Conservation (phyloP, 495 filamentous ascomycete genomes). For the Penicillium robsamsonii region DNA sequence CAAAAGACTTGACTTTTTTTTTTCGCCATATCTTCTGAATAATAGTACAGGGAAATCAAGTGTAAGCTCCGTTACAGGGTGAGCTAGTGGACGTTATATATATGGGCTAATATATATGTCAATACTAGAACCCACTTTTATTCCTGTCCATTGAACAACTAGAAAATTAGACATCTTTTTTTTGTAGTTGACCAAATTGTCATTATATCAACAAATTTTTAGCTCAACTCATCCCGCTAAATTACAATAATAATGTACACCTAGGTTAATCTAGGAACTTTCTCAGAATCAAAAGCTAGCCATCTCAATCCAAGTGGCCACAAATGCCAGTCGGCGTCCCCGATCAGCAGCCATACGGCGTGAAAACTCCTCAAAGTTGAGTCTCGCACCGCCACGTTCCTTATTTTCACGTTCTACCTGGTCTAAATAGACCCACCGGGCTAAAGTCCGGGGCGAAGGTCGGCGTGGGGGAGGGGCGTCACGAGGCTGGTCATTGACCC, state of each 20-base stretch:
- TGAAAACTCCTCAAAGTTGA: constrained; percentile 73
- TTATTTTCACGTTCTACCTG: constrained; percentile 62
- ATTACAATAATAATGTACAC: constrained; percentile 22
- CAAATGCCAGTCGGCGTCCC: constrained; percentile 65
- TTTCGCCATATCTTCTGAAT: background rate
- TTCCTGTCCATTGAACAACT: background rate
- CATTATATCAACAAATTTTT: background rate
- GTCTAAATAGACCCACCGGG: constrained; percentile 54
- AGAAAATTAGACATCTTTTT: background rate
- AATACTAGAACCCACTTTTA: background rate
- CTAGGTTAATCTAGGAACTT: background rate
- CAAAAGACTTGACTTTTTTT: background rate
- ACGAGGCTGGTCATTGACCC: constrained; percentile 16
- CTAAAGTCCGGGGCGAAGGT: constrained; percentile 47
- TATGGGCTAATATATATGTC: background rate
- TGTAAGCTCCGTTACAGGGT: background rate
- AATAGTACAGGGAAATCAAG: background rate
- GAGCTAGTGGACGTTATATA: background rate
- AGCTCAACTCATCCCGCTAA: constrained; percentile 3
- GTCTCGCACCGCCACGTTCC: constrained; percentile 64
- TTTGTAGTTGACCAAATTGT: background rate
- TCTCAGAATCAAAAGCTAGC: constrained; percentile 57
- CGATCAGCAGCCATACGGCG: constrained; percentile 62
- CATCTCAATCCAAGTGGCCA: constrained; percentile 85
- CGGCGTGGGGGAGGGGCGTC: constrained; percentile 15